phyloP scores from a whole-genome alignment of 1,139 yeast genomes.

The Yamadazyma blattariae region DNA sequence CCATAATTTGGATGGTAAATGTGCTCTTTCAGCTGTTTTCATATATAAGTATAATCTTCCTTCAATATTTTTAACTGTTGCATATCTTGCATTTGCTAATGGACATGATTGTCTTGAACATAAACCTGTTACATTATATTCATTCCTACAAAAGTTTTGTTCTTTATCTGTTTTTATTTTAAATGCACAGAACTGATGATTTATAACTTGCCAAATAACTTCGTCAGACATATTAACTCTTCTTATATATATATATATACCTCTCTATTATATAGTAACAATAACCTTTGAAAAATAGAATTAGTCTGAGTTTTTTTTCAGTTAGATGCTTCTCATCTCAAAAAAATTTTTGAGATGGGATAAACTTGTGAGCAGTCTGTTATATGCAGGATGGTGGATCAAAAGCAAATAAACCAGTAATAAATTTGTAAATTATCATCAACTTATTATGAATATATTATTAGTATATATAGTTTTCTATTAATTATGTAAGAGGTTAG shows the following conservation, averaged over 20 bases:
- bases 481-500: too few relatives aligned
- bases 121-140: slow-evolving; percentile 85
- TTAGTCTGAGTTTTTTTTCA: too few relatives aligned
- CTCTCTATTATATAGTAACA: too few relatives aligned
- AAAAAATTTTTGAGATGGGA: slow-evolving; percentile 5
- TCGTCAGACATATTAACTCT: slow-evolving; percentile 42
- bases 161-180: slow-evolving; percentile 77
- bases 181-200: slow-evolving; percentile 86
- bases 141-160: slow-evolving; percentile 84
- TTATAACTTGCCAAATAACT: slow-evolving; percentile 88
- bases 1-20: slow-evolving; percentile 91
- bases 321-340: slow-evolving; percentile 8
- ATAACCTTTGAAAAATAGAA: too few relatives aligned
- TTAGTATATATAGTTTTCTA: too few relatives aligned
- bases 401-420: too few relatives aligned
- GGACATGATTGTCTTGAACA: slow-evolving; percentile 95
- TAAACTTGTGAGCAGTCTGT: too few relatives aligned
- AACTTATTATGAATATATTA: too few relatives aligned
- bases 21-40: slow-evolving; percentile 97
- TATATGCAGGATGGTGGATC: slow-evolving; percentile 5
- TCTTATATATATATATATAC: too few relatives aligned
- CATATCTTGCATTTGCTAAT: slow-evolving; percentile 91
- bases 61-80: slow-evolving; percentile 86
- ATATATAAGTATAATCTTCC: slow-evolving; percentile 88
- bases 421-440: too few relatives aligned